Conservation (phyloP, 345 rosid genomes). For the Citrus mangshanensis region DNA sequence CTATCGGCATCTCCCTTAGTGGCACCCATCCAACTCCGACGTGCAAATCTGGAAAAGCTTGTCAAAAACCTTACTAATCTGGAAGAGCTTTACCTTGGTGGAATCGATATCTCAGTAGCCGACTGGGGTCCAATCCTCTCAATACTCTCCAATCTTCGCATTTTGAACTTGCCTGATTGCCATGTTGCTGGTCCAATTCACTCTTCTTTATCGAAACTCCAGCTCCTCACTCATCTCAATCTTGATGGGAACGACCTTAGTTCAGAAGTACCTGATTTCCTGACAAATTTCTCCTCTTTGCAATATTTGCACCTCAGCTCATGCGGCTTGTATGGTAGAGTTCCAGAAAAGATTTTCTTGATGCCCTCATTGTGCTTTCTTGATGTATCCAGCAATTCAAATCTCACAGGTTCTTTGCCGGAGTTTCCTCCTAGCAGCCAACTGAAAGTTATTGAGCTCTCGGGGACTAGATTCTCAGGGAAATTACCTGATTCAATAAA, state of each 20-base stretch:
- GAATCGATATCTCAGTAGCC: not conserved
- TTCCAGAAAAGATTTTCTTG: not conserved
- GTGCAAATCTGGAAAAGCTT: not conserved
- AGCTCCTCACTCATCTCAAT: not conserved
- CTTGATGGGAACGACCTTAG: not conserved
- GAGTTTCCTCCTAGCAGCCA: not conserved
- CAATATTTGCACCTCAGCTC: not conserved
- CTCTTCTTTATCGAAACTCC: not conserved
- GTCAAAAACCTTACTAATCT: not conserved
- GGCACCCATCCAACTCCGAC: not conserved
- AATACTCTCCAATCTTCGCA: not conserved
- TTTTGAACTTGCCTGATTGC: not conserved
- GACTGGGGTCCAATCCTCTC: not conserved
- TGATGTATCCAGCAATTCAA: not conserved
- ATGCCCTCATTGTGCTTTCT: slow-evolving; percentile 7
- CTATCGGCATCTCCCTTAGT: not conserved
- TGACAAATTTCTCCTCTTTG: not conserved
- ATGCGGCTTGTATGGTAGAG: not conserved
- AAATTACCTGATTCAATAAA: slow-evolving; percentile 19
- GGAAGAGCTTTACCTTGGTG: not conserved
- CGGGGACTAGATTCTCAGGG: slow-evolving; percentile 4
- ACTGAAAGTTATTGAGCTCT: not conserved
- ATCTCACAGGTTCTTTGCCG: slow-evolving; percentile 11
- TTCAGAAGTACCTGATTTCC: not conserved
- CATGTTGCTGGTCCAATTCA: not conserved